Conservation (phyloP, 306 rosid species). For the Castanea crenata region DNA sequence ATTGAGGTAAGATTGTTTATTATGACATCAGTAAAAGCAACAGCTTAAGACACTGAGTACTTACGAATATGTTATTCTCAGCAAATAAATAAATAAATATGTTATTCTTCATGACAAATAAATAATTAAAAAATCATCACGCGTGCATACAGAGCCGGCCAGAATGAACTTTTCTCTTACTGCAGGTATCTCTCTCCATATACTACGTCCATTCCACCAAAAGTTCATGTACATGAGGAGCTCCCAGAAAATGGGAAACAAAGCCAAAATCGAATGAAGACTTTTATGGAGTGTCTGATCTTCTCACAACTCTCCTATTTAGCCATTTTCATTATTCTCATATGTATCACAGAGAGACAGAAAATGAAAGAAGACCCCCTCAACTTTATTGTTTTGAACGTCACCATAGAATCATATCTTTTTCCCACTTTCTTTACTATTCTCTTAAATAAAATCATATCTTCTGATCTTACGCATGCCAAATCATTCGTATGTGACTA, state of each 20-base stretch:
- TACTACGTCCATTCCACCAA: slow-evolving; percentile 39
- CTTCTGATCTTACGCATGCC: too few relatives aligned
- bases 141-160: too few relatives aligned
- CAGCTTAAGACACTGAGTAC: too few relatives aligned
- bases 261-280: not conserved
- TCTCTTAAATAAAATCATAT: not conserved
- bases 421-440: not conserved
- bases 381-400: slow-evolving; percentile 59
- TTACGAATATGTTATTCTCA: too few relatives aligned
- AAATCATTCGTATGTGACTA: too few relatives aligned
- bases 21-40: too few relatives aligned
- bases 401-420: slow-evolving; percentile 40
- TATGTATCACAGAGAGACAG: slow-evolving; percentile 61
- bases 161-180: not conserved
- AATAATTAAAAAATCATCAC: too few relatives aligned
- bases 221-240: slow-evolving; percentile 1
- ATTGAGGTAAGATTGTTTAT: too few relatives aligned
- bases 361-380: slow-evolving; percentile 67
- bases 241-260: slow-evolving; percentile 3
- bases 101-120: too few relatives aligned
- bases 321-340: slow-evolving; percentile 50
- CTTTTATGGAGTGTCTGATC: slow-evolving; percentile 26
- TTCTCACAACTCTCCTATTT: slow-evolving; percentile 65
- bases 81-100: too few relatives aligned
- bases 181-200: slow-evolving; percentile 71